These are phyloP conservation scores for Nemania sp. DNA, from an alignment of 2,329 filamentous ascomycete genomes.

Conservation along the genomic window DNA sequence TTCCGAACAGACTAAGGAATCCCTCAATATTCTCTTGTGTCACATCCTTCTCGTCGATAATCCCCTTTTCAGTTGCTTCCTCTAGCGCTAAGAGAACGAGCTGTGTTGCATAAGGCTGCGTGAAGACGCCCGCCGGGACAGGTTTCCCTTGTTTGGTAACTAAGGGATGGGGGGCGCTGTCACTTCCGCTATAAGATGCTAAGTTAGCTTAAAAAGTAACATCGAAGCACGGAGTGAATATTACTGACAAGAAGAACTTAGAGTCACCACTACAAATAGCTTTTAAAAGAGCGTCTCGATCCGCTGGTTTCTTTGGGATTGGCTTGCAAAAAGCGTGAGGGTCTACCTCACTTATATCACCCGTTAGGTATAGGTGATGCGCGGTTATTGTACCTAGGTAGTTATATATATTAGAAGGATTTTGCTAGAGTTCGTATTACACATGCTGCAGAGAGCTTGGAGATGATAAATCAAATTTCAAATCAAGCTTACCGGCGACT, in stretches of 20 bases:
- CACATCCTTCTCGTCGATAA: conserved; percentile 64
- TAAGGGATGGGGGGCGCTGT: conserved; percentile 73
- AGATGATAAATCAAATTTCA: background rate
- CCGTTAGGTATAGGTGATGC: conserved; percentile 84
- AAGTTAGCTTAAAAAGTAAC: conserved; percentile 25
- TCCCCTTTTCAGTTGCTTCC: conserved; percentile 67
- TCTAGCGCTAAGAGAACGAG: conserved; percentile 73
- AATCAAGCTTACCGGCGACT: conserved; percentile 67
- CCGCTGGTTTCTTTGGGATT: conserved; percentile 78
- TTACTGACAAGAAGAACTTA: conserved; percentile 65
- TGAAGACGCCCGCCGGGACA: conserved; percentile 81
- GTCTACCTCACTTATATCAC: conserved; percentile 76
- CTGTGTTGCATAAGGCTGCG: conserved; percentile 67
- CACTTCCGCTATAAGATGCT: conserved; percentile 59
- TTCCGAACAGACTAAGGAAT: conserved; percentile 66
- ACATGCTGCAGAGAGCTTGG: background rate
- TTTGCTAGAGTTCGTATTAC: background rate
- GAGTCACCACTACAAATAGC: conserved; percentile 60
- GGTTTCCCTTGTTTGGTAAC: conserved; percentile 63
- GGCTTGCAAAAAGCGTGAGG: conserved; percentile 79
- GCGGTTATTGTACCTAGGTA: conserved; percentile 79
- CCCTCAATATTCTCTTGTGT: conserved; percentile 66
- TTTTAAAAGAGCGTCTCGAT: conserved; percentile 66
- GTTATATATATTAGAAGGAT: conserved; percentile 2
- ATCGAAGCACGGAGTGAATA: background rate